phyloP scores from a whole-genome alignment of 2,329 filamentous ascomycete genomes.

The Tolypocladium nubicola region DNA sequence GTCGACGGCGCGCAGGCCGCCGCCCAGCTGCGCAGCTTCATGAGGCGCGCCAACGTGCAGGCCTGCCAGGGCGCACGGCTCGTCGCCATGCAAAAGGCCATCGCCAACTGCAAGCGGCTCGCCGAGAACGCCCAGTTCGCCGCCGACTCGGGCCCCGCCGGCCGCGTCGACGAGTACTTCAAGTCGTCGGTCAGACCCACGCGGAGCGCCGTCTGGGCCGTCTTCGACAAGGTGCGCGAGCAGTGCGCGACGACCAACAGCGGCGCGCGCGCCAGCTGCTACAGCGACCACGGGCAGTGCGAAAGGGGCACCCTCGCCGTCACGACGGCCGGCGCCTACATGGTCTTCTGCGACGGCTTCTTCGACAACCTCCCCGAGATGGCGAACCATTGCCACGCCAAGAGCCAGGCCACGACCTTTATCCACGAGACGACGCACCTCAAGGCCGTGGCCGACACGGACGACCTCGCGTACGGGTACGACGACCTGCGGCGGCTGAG shows the following conservation, averaged over 20 bases:
- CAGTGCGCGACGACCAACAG: conserved; percentile 42
- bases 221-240: conserved; percentile 35
- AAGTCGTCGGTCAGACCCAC: conserved; percentile 36
- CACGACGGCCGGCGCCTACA: conserved; percentile 41
- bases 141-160: conserved; percentile 34
- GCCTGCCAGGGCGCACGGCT: conserved; percentile 40
- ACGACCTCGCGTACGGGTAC: conserved; percentile 47
- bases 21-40: conserved; percentile 34
- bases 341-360: conserved; percentile 51
- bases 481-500: conserved; percentile 38
- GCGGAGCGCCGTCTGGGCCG: conserved; percentile 36
- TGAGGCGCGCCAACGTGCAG: conserved; percentile 40
- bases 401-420: conserved; percentile 54
- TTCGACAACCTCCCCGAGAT: conserved; percentile 42
- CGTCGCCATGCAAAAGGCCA: conserved; percentile 35
- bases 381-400: conserved; percentile 42
- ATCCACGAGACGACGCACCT: conserved; percentile 56
- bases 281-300: conserved; percentile 44
- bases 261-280: conserved; percentile 47
- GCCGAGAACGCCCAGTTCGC: conserved; percentile 40
- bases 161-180: conserved; percentile 50
- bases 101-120: conserved; percentile 41
- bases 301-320: conserved; percentile 43
- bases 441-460: conserved; percentile 43
- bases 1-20: conserved; percentile 49